Conservation (phyloP, 768 basidiomycete species). For the Mycena sanguinolenta region DNA sequence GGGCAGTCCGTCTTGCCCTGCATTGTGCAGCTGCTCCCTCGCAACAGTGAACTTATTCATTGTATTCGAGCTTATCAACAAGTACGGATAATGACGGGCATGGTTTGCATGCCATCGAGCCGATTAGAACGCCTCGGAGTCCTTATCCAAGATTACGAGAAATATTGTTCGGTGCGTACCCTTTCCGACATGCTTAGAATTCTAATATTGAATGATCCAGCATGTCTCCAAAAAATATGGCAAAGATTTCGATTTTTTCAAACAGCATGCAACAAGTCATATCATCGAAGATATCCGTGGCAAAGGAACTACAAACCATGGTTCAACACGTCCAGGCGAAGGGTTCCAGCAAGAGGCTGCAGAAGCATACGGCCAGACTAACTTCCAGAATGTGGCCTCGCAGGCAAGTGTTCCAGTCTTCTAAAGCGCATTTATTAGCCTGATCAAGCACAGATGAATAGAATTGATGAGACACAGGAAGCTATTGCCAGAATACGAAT, state of each 20-base stretch:
- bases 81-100: constrained; percentile 42
- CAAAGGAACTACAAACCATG: constrained; percentile 46
- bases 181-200: neutral
- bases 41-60: constrained; percentile 41
- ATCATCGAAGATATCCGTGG: constrained; percentile 39
- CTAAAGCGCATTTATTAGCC: neutral
- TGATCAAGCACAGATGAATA: constrained; percentile 37
- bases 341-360: constrained; percentile 49
- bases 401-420: constrained; percentile 39
- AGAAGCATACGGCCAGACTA: constrained; percentile 46
- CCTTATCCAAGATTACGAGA: constrained; percentile 37
- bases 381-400: constrained; percentile 43
- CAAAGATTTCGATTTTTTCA: constrained; percentile 48
- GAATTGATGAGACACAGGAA: constrained; percentile 47
- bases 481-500: constrained; percentile 45
- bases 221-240: constrained; percentile 30
- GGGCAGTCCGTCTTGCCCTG: constrained; percentile 46
- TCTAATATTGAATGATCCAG: constrained; percentile 3
- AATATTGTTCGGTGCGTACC: constrained; percentile 18
- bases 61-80: constrained; percentile 42
- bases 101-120: constrained; percentile 43
- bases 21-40: constrained; percentile 44
- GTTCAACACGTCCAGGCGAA: constrained; percentile 45
- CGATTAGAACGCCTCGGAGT: constrained; percentile 37
- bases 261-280: constrained; percentile 45